Conservation (phyloP, 768 basidiomycete genomes). For the Tulasnella sp. region DNA sequence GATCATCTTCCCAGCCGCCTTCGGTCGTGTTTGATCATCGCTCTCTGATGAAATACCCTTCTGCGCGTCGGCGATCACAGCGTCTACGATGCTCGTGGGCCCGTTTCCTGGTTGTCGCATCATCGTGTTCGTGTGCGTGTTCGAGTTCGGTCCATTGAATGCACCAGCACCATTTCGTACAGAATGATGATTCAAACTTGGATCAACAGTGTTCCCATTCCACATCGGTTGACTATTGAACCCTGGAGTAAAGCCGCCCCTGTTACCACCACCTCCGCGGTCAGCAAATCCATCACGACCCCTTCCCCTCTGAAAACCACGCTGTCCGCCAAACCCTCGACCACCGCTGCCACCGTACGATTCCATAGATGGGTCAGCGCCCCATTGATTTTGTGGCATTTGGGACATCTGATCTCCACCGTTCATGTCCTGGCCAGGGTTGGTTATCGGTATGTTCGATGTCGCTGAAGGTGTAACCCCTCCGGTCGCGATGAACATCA, state of each 20-base stretch:
- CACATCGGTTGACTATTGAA: too few species aligned
- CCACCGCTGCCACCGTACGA: slow-evolving; percentile 26
- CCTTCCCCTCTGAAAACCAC: slow-evolving; percentile 24
- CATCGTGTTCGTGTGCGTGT: too few species aligned
- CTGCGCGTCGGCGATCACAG: not conserved
- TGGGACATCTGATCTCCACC: slow-evolving; percentile 26
- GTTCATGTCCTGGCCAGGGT: slow-evolving; percentile 18
- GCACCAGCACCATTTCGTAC: not conserved
- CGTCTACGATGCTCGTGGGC: not conserved
- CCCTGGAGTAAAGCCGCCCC: not conserved
- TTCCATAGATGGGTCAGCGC: too few species aligned
- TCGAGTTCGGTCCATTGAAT: slow-evolving; percentile 33
- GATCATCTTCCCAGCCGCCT: slow-evolving; percentile 11
- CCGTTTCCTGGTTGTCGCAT: slow-evolving; percentile 22
- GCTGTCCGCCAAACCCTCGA: slow-evolving; percentile 28
- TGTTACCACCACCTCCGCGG: slow-evolving; percentile 38
- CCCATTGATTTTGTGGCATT: too few species aligned
- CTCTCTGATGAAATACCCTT: not conserved
- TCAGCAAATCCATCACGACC: slow-evolving; percentile 32
- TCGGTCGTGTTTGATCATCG: not conserved
- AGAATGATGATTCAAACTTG: not conserved
- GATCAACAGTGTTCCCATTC: slow-evolving; percentile 25
- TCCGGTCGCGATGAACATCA: slow-evolving; percentile 46
- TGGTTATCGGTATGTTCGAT: too few species aligned
- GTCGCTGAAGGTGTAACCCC: not conserved